Evolutionary conservation across 208 protist species (phyloP).

Genomic region (Borovskyia barvae): DNA sequence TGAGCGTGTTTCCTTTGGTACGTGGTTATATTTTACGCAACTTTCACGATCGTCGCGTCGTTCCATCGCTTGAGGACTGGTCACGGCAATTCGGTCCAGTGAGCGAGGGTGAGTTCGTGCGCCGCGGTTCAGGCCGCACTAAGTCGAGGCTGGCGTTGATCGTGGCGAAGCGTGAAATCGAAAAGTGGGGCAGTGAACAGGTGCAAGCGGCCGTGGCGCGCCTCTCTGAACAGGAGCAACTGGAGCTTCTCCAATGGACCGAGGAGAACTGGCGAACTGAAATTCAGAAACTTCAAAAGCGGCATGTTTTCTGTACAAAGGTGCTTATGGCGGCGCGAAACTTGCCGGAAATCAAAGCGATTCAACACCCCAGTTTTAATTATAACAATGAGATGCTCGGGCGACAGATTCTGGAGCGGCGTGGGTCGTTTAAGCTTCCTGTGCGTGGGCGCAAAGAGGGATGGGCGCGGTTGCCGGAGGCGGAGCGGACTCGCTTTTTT

Average conservation of each 20-base stretch:
- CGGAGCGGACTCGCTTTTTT: constrained; percentile 44
- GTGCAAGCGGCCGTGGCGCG: constrained; percentile 27
- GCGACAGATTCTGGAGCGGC: too few relatives aligned
- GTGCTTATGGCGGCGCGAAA: constrained; percentile 43
- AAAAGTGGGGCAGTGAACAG: constrained; percentile 9
- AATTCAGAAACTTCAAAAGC: constrained; percentile 28
- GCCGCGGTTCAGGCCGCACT: not conserved
- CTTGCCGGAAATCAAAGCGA: constrained; percentile 61
- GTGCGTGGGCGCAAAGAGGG: not conserved
- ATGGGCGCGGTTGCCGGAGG: constrained; percentile 42
- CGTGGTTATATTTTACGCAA: constrained; percentile 23
- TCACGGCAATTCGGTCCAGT: constrained; percentile 32
- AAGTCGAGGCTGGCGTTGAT: constrained; percentile 1
- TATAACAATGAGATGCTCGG: constrained; percentile 41
- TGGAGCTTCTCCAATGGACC: constrained; percentile 23
- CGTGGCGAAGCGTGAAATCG: constrained; percentile 7
- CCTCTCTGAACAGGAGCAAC: constrained; percentile 37
- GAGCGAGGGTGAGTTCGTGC: constrained; percentile 16
- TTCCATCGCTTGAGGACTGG: constrained; percentile 49
- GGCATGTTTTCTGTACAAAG: constrained; percentile 47
- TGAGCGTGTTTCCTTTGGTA: too few relatives aligned
- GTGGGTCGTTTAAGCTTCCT: constrained; percentile 21
- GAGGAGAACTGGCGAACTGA: constrained; percentile 11
- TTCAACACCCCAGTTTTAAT: constrained; percentile 37
- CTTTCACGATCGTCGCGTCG: constrained; percentile 26